A percentile compares a stretch with the other conserved stretches of the same genome.
Conservation (phyloP, 140 eudicot species). For the Bidens hawaiensis region DNA sequence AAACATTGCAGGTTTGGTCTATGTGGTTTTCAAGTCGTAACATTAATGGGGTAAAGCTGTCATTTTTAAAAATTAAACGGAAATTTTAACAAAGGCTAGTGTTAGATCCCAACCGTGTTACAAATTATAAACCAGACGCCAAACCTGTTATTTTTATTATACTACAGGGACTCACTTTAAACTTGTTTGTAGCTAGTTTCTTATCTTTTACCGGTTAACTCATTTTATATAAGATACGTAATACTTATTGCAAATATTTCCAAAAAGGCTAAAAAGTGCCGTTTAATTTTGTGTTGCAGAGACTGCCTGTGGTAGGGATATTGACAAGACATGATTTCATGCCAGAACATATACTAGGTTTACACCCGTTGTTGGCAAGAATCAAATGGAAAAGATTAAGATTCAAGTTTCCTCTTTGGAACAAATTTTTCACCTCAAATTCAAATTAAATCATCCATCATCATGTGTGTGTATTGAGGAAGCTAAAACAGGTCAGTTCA, state of each 20-base stretch:
- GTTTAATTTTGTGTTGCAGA: constrained; percentile 38
- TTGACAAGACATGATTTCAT: constrained; percentile 94
- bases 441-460: constrained; percentile 2
- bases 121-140: too few relatives aligned
- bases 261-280: not conserved
- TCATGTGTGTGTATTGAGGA: not conserved
- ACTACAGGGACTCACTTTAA: too few relatives aligned
- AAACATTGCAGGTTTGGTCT: too few relatives aligned
- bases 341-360: constrained; percentile 76
- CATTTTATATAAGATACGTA: too few relatives aligned
- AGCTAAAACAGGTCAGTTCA: constrained; percentile 13
- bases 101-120: too few relatives aligned
- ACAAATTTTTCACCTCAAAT: constrained; percentile 32
- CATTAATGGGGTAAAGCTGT: too few relatives aligned
- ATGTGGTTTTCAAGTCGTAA: too few relatives aligned
- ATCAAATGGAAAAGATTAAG: constrained; percentile 78
- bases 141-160: too few relatives aligned
- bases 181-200: not conserved
- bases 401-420: constrained; percentile 46
- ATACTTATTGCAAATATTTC: not conserved
- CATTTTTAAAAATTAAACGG: too few relatives aligned
- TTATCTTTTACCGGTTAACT: not conserved
- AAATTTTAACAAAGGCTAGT: too few relatives aligned
- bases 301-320: constrained; percentile 84
- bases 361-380: constrained; percentile 57